Evolutionary conservation across 305 asterid species (phyloP), one percentile per base, ranked within the genome.

Genomic region (Solanum hybrid): DNA sequence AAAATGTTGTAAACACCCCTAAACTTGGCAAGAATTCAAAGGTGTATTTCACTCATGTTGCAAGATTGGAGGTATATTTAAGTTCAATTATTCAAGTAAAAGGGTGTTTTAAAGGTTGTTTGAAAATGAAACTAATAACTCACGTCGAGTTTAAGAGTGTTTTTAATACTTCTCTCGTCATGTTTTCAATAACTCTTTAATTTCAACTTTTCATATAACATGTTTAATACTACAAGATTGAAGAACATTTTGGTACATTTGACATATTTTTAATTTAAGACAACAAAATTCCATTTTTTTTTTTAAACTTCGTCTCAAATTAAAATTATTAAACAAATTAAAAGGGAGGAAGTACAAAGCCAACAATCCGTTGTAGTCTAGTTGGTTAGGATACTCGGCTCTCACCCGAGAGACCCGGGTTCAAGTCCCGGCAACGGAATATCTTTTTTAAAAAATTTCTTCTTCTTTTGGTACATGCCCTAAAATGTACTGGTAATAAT

Each of bases 381-480:
- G 98, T 11, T 95, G 98, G 99, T 97, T 61, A 95, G 98, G 98
- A 97, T 95, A 97, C 93, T 96, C 95, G 97, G 96, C 98, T 97
- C 98, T 97, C 98, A 95, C 98, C 97, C 96, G 95, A 95, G 93
- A 96, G 98, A 95, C 97, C 96, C 96, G 97, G 96, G 98, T 96
- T 96, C 99, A 67, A 95, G 96, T 96, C 98, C 97, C 97, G 97
- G 98, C 98, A 95, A 95, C 94, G 97, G 98, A 97, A n/a, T 95
- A 18, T 18, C 6, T 42, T 42, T 42, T 42, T 42, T n/a, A n/a
- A n/a, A n/a, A n/a, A n/a, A n/a, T n/a, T n/a, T n/a, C n/a, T n/a
- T n/a, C 8, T 46, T 46, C 64, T 64, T 69, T 69, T 67, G 75
- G 14, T 67, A 67, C 75, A 67, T 67, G 75, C 29, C 75, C 31